phyloP scores from a whole-genome alignment of 78 protist genomes.

The Pigoraptor vietnamica region DNA sequence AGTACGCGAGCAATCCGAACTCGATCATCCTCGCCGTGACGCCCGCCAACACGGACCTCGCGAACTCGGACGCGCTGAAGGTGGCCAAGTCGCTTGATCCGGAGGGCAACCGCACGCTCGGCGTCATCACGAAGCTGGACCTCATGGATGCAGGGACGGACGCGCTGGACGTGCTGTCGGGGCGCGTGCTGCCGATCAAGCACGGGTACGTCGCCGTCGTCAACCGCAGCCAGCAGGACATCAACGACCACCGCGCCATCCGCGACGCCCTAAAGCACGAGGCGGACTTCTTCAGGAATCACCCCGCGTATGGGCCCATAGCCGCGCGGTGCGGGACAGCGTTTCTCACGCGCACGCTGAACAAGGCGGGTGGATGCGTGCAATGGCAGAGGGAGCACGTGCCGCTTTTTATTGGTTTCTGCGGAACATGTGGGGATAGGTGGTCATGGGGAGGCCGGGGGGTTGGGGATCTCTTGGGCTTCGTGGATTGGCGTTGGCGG shows the following conservation, averaged over 20 bases:
- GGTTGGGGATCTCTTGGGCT: no score
- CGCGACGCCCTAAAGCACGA: slow-evolving; percentile 75
- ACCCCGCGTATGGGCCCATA: slow-evolving; percentile 73
- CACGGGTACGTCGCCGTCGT: slow-evolving; percentile 79
- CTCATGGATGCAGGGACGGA: slow-evolving; percentile 94
- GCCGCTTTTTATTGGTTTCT: background rate
- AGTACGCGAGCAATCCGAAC: slow-evolving; percentile 72
- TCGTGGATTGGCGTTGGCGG: no score
- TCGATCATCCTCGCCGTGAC: slow-evolving; percentile 93
- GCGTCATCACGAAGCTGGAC: slow-evolving; percentile 93
- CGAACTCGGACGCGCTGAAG: slow-evolving; percentile 92
- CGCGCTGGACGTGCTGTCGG: slow-evolving; percentile 82
- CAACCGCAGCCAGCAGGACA: slow-evolving; percentile 79
- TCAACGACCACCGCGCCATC: slow-evolving; percentile 60
- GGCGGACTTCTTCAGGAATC: slow-evolving; percentile 67
- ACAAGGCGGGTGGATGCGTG: slow-evolving; percentile 2
- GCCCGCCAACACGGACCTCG: slow-evolving; percentile 93
- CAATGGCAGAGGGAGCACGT: background rate
- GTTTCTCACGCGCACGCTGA: slow-evolving; percentile 55
- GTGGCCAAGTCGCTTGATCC: slow-evolving; percentile 87
- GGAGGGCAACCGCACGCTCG: slow-evolving; percentile 81
- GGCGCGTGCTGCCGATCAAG: slow-evolving; percentile 59
- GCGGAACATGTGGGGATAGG: background rate
- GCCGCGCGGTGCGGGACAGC: slow-evolving; percentile 60
- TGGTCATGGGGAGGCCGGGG: no score